These are phyloP conservation scores for Nakaseomyces glabratus DNA, from an alignment of 1,139 yeast genomes.

Conservation along the genomic window DNA sequence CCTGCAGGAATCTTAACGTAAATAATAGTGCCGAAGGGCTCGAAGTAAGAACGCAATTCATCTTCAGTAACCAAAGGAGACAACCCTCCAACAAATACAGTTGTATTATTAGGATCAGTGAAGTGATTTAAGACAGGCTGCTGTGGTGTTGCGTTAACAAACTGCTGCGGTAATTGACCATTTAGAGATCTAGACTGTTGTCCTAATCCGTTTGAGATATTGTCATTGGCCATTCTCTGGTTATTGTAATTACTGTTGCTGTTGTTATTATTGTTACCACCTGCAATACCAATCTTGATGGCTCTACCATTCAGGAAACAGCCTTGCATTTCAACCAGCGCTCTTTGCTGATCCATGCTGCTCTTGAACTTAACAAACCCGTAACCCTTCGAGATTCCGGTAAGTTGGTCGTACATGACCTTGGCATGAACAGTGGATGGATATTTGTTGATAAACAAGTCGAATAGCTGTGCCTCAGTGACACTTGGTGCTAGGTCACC, in stretches of 20 bases:
- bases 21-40: conserved; percentile 56
- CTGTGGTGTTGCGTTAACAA: conserved; percentile 22
- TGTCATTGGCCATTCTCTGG: conserved; percentile 3
- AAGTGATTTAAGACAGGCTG: conserved; percentile 41
- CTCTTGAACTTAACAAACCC: conserved; percentile 66
- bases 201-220: neutral
- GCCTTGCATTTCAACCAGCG: conserved; percentile 65
- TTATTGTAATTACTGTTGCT: neutral
- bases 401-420: conserved; percentile 66
- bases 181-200: conserved; percentile 2
- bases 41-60: conserved; percentile 50
- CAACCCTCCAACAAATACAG: conserved; percentile 66
- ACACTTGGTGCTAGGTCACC: conserved; percentile 70
- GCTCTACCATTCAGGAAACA: conserved; percentile 68
- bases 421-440: conserved; percentile 58
- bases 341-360: conserved; percentile 54
- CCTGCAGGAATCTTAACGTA: conserved; percentile 65
- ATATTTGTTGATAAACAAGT: conserved; percentile 55
- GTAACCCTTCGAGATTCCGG: conserved; percentile 66
- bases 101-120: conserved; percentile 59
- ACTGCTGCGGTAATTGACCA: conserved; percentile 14
- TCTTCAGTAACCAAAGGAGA: conserved; percentile 51
- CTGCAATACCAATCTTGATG: conserved; percentile 61
- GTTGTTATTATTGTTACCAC: conserved; percentile 20
- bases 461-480: conserved; percentile 59